Conservation (phyloP, 2,329 filamentous ascomycete genomes). For the Diaporthe destruens region DNA sequence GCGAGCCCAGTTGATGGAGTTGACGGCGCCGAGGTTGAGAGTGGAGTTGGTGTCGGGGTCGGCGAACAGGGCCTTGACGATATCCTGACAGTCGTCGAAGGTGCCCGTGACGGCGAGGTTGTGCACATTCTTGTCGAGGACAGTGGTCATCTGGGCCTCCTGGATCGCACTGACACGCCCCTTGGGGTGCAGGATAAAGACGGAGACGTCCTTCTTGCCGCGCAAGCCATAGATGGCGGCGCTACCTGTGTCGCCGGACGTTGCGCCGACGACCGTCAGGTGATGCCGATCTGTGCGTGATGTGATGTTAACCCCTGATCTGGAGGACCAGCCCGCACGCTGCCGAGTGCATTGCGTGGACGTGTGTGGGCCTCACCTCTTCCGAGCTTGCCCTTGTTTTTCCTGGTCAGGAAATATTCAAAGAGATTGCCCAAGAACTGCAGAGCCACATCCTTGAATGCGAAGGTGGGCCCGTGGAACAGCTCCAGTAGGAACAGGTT, state of each 20-base stretch:
- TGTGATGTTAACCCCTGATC: constrained; percentile 43
- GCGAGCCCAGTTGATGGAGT: constrained; percentile 96
- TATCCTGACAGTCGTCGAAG: constrained; percentile 98
- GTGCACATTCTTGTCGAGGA: constrained; percentile 90
- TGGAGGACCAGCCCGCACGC: constrained; percentile 19
- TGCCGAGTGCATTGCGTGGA: neutral
- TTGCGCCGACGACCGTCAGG: constrained; percentile 87
- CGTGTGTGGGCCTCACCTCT: constrained; percentile 53
- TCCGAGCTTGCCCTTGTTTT: constrained; percentile 77
- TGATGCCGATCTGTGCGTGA: constrained; percentile 76
- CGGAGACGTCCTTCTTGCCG: constrained; percentile 96
- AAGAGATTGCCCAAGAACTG: constrained; percentile 98
- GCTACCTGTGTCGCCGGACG: constrained; percentile 90
- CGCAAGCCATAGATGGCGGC: constrained; percentile 95
- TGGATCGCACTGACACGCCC: constrained; percentile 92
- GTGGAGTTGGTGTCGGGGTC: constrained; percentile 86
- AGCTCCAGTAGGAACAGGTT: constrained; percentile 91
- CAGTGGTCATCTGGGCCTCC: constrained; percentile 97
- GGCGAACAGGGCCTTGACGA: constrained; percentile 91
- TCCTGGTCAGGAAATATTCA: constrained; percentile 84
- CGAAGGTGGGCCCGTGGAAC: constrained; percentile 95
- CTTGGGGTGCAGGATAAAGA: constrained; percentile 94
- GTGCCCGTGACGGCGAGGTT: constrained; percentile 90
- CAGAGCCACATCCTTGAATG: constrained; percentile 95
- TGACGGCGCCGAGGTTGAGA: constrained; percentile 90